These are phyloP conservation scores for Pseudocercospora pini-densiflorae DNA, from an alignment of 2,329 filamentous ascomycete species.

Conservation along the genomic window DNA sequence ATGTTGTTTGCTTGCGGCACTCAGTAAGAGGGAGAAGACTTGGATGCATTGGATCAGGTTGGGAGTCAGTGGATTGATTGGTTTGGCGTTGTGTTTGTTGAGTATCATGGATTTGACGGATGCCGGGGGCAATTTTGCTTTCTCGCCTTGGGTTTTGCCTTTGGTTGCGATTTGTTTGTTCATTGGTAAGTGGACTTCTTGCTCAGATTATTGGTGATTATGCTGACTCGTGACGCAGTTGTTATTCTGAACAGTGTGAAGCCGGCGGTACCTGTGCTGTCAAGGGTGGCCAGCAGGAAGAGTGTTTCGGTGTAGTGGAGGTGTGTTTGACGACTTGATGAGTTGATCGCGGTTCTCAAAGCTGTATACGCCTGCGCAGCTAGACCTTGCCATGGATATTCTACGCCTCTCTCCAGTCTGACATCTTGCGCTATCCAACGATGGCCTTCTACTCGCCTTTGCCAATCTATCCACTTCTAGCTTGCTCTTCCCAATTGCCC, in stretches of 20 bases:
- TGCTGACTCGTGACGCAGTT: background rate
- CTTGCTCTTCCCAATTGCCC: background rate
- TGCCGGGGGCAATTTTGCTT: constrained; percentile 2
- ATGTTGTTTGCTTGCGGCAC: constrained; percentile 34
- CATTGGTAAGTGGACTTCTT: background rate
- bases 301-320: background rate
- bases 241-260: constrained; percentile 1
- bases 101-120: constrained; percentile 12
- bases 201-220: background rate
- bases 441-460: background rate
- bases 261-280: background rate
- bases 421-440: background rate
- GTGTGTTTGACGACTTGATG: background rate
- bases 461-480: background rate
- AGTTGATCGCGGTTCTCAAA: background rate
- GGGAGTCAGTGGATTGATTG: constrained; percentile 17
- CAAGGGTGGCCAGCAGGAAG: background rate
- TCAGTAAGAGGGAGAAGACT: constrained; percentile 28
- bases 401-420: background rate
- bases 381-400: background rate
- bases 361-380: background rate
- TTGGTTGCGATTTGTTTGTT: constrained; percentile 10
- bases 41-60: constrained; percentile 33
- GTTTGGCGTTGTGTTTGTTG: constrained; percentile 13
- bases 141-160: constrained; percentile 16